Conservation (phyloP, 2,329 filamentous ascomycete species). For the Fusarium hainanense region DNA sequence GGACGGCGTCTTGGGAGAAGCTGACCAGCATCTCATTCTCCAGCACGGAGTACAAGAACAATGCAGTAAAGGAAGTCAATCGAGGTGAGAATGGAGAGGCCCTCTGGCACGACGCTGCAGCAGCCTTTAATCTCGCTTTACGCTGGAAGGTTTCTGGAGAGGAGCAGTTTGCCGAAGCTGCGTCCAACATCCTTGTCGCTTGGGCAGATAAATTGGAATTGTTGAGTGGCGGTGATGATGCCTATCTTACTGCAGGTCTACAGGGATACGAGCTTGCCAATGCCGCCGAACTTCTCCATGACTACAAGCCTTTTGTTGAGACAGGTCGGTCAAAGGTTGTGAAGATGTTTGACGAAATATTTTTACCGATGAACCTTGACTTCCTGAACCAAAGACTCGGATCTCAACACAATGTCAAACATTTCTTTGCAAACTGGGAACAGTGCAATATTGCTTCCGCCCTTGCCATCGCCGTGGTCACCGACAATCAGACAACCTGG, state of each 20-base stretch:
- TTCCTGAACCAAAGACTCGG: neutral
- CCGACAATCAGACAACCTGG: constrained; percentile 11
- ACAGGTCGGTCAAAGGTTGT: neutral
- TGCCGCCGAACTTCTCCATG: constrained; percentile 56
- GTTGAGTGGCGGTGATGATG: neutral
- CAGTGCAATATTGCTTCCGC: constrained; percentile 28
- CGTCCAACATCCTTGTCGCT: neutral
- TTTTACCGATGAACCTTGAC: constrained; percentile 5
- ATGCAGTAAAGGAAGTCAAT: neutral
- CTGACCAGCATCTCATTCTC: neutral
- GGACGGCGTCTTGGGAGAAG: constrained; percentile 2
- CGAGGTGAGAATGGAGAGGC: neutral
- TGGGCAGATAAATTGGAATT: neutral
- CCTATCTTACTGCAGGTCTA: constrained; percentile 53
- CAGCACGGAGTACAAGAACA: neutral
- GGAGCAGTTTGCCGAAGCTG: neutral
- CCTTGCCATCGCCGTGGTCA: constrained; percentile 22
- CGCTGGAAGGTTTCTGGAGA: neutral
- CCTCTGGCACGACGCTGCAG: constrained; percentile 2
- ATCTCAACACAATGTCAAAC: constrained; percentile 12
- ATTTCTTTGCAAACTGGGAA: constrained; percentile 29
- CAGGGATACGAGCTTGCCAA: constrained; percentile 61
- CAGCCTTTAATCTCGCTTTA: constrained; percentile 1
- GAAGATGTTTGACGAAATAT: neutral
- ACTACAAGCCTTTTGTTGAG: constrained; percentile 35